Evolutionary conservation across 2,329 filamentous ascomycete genomes (phyloP).

Genomic region (Fusarium sp.): DNA sequence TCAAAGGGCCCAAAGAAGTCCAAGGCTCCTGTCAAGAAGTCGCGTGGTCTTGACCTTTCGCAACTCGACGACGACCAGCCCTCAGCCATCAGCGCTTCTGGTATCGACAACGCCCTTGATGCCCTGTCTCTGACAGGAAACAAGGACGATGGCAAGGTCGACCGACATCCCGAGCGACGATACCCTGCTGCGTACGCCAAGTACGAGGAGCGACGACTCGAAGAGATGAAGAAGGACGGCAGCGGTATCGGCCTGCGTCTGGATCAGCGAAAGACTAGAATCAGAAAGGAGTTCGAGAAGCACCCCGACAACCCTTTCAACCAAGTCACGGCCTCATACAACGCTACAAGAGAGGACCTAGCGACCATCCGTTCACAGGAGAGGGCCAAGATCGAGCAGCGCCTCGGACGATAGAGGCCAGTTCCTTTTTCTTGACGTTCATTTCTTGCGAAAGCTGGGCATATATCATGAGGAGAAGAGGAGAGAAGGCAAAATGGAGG

Average conservation of each 20-base stretch:
- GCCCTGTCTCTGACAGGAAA: constrained; percentile 76
- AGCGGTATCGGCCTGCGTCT: constrained; percentile 77
- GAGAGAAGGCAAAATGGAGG: not conserved
- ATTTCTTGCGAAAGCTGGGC: not conserved
- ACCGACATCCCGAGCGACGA: constrained; percentile 87
- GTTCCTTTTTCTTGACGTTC: not conserved
- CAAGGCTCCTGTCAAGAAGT: constrained; percentile 76
- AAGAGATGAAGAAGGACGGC: constrained; percentile 87
- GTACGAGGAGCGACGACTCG: constrained; percentile 83
- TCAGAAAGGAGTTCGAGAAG: constrained; percentile 94
- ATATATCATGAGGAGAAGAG: constrained; percentile 6
- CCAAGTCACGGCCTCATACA: constrained; percentile 80
- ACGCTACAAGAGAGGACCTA: constrained; percentile 83
- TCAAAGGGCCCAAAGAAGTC: constrained; percentile 74
- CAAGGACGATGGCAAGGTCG: constrained; percentile 75
- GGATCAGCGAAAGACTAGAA: constrained; percentile 85
- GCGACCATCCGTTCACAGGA: constrained; percentile 73
- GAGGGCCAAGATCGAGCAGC: constrained; percentile 78
- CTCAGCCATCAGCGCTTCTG: constrained; percentile 78
- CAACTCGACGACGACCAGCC: constrained; percentile 76
- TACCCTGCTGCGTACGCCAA: constrained; percentile 87
- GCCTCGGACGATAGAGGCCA: constrained; percentile 61
- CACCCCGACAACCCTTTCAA: constrained; percentile 96
- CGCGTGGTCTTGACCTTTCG: constrained; percentile 78
- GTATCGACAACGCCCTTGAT: constrained; percentile 94